Evolutionary conservation across 2,329 filamentous ascomycete species (phyloP).

Genomic region (Fusarium chaquense): DNA sequence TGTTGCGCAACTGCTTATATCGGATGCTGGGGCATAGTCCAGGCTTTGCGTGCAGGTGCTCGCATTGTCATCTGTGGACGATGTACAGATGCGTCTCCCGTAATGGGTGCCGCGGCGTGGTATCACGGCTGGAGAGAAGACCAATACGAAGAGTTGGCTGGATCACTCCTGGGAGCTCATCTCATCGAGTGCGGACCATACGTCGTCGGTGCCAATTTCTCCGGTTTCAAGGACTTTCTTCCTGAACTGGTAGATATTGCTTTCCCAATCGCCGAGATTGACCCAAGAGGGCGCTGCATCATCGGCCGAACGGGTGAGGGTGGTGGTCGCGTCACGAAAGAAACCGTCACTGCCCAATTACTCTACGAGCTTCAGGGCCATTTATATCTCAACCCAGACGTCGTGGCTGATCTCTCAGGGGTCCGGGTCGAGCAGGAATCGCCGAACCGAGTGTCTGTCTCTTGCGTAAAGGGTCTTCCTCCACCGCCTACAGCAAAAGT

Average conservation of each 20-base stretch:
- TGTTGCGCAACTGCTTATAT: slow-evolving; percentile 58
- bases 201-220: slow-evolving; percentile 66
- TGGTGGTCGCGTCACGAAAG: slow-evolving; percentile 54
- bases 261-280: slow-evolving; percentile 56
- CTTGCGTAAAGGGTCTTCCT: slow-evolving; percentile 45
- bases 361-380: slow-evolving; percentile 61
- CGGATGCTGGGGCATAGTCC: slow-evolving; percentile 62
- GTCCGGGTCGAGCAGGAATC: slow-evolving; percentile 60
- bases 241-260: slow-evolving; percentile 49
- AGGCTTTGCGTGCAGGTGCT: slow-evolving; percentile 57
- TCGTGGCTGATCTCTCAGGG: slow-evolving; percentile 54
- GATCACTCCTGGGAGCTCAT: slow-evolving; percentile 63
- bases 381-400: slow-evolving; percentile 59
- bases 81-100: slow-evolving; percentile 62
- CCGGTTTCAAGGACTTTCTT: slow-evolving; percentile 57
- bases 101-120: slow-evolving; percentile 67
- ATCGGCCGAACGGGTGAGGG: slow-evolving; percentile 53
- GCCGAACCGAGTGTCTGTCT: slow-evolving; percentile 51
- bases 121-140: slow-evolving; percentile 65
- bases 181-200: slow-evolving; percentile 68
- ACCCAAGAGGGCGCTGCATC: slow-evolving; percentile 48
- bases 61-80: slow-evolving; percentile 64
- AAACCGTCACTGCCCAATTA: slow-evolving; percentile 54
- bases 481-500: slow-evolving; percentile 53
- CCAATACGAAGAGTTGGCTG: slow-evolving; percentile 63